A percentile compares a stretch with the other conserved stretches of the same genome.
These are phyloP conservation scores for Podila epigama DNA, from an alignment of 192 early-diverging fungal species.

Conservation along the genomic window DNA sequence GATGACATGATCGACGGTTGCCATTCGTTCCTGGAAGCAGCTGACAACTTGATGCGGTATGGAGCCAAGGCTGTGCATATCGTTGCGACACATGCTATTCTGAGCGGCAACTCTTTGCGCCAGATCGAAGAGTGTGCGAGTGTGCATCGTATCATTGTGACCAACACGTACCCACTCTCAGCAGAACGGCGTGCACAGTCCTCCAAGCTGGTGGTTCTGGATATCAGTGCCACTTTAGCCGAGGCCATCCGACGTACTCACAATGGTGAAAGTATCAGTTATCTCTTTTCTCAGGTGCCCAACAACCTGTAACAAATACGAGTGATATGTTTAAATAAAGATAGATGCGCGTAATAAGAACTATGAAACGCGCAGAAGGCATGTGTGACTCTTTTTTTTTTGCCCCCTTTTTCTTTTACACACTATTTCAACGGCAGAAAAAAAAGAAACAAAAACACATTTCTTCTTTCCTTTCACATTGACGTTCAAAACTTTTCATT, in stretches of 20 bases:
- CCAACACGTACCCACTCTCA: constrained; percentile 87
- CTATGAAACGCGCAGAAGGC: too few relatives aligned
- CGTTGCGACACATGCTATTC: constrained; percentile 94
- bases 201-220: constrained; percentile 85
- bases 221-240: constrained; percentile 88
- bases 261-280: constrained; percentile 94
- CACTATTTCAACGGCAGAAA: too few relatives aligned
- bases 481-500: too few relatives aligned
- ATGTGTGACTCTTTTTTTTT: not conserved
- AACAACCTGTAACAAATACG: constrained; percentile 27
- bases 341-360: too few relatives aligned
- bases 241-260: constrained; percentile 82
- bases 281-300: constrained; percentile 75
- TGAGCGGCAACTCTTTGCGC: constrained; percentile 85
- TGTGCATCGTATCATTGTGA: constrained; percentile 83
- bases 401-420: not conserved
- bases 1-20: constrained; percentile 96
- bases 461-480: too few relatives aligned
- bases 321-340: too few relatives aligned
- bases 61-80: constrained; percentile 83
- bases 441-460: too few relatives aligned
- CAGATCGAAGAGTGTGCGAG: constrained; percentile 85
- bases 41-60: constrained; percentile 87
- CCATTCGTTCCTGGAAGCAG: constrained; percentile 89
- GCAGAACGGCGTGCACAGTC: constrained; percentile 71